Conservation (phyloP, 2,329 filamentous ascomycete genomes). For the Trichoderma atroviride region DNA sequence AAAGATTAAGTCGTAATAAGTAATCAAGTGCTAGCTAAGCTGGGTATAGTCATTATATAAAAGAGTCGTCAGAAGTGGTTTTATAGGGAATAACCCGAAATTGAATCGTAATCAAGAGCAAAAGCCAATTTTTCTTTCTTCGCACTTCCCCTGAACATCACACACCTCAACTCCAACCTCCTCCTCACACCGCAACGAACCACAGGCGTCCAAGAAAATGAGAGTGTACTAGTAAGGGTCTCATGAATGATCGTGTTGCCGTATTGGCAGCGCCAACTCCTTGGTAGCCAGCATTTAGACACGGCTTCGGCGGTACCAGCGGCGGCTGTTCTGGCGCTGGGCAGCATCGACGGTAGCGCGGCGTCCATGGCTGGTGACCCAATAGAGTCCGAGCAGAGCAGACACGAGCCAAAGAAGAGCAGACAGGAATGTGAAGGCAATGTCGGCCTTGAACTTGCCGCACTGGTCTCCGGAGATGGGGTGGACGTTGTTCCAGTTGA, state of each 20-base stretch:
- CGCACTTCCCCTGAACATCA: neutral
- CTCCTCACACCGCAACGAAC: neutral
- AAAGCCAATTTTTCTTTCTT: neutral
- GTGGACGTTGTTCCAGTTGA: conserved; percentile 61
- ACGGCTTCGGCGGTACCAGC: conserved; percentile 49
- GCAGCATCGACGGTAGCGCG: conserved; percentile 40
- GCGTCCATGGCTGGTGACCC: conserved; percentile 49
- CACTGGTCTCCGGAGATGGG: conserved; percentile 55
- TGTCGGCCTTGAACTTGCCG: conserved; percentile 68
- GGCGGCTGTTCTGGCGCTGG: conserved; percentile 41
- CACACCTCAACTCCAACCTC: neutral
- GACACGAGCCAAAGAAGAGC: conserved; percentile 72
- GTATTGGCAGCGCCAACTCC: neutral
- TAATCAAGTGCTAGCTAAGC: conserved; percentile 17
- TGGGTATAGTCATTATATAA: conserved; percentile 18
- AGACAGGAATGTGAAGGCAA: conserved; percentile 73
- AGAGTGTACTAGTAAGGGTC: neutral
- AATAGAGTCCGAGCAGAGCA: conserved; percentile 59
- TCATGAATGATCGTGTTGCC: conserved; percentile 6
- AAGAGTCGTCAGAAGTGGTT: conserved; percentile 5
- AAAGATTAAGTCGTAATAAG: neutral
- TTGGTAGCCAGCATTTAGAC: conserved; percentile 39
- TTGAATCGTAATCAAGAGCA: neutral
- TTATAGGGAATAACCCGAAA: neutral
- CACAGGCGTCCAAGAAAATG: neutral